Percentiles rank a stretch among this genome's conserved stretches.
Evolutionary conservation across 805 yeast genomes (phyloP).

Genomic region (Sugiyamaella marilandica): DNA sequence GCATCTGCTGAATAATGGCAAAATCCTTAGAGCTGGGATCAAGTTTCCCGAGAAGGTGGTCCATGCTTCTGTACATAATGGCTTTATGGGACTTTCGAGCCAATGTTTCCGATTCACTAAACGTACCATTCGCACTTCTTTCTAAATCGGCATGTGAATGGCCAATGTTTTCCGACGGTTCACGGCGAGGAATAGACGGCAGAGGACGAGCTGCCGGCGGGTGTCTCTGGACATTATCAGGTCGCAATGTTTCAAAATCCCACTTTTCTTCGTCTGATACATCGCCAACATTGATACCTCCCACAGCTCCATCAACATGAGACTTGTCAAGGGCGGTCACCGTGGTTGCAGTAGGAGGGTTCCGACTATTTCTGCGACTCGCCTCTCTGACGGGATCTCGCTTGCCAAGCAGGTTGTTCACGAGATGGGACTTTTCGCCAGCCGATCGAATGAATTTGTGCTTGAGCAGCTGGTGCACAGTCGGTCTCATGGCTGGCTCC

Average conservation of each 20-base stretch:
- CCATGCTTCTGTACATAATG: constrained; percentile 3
- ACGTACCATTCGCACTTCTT: background rate
- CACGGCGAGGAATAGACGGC: background rate
- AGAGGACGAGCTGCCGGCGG: background rate
- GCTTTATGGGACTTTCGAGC: background rate
- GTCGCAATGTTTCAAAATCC: constrained; percentile 37
- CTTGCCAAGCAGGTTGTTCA: constrained; percentile 35
- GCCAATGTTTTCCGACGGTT: background rate
- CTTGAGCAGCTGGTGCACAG: constrained; percentile 54
- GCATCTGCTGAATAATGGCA: constrained; percentile 1
- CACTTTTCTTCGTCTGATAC: constrained; percentile 33
- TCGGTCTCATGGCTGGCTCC: constrained; percentile 62
- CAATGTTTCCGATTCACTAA: background rate
- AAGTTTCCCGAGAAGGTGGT: constrained; percentile 12
- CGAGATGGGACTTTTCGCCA: constrained; percentile 35
- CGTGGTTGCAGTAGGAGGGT: background rate
- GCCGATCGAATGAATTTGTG: constrained; percentile 55
- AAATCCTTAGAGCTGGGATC: constrained; percentile 6
- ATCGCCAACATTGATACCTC: background rate
- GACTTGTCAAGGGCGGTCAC: background rate
- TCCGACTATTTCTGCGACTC: constrained; percentile 32
- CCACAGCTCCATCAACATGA: background rate
- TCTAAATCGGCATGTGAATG: background rate
- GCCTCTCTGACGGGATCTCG: background rate
- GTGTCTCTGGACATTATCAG: constrained; percentile 7